These are phyloP conservation scores for Podila epigama DNA, from an alignment of 192 early-diverging fungal genomes.

Conservation along the genomic window DNA sequence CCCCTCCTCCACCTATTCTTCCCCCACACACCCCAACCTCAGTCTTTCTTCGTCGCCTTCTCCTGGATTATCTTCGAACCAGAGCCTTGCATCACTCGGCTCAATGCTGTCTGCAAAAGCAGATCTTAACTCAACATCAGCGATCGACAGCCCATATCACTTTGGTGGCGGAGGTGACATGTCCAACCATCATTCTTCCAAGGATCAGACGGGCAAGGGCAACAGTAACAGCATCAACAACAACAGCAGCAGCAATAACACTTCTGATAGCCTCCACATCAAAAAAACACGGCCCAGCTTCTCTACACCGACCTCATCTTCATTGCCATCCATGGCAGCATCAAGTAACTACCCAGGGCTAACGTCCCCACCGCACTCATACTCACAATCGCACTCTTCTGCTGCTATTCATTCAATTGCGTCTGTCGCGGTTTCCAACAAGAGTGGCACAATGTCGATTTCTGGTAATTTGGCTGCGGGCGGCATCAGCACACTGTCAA, in stretches of 20 bases:
- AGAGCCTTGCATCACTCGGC: neutral
- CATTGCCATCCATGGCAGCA: too few relatives aligned
- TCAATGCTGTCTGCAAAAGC: neutral
- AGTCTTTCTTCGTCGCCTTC: neutral
- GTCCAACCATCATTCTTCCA: neutral
- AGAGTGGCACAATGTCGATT: neutral
- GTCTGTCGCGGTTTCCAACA: neutral
- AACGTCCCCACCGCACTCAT: neutral
- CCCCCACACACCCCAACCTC: neutral
- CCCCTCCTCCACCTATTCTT: neutral
- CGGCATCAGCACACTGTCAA: neutral
- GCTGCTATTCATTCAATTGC: neutral
- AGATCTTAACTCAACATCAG: neutral
- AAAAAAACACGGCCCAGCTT: neutral
- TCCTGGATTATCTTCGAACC: neutral
- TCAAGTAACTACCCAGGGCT: neutral
- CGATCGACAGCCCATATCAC: neutral
- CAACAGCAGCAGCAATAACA: conserved; percentile 15
- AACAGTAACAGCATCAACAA: neutral
- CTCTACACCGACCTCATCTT: neutral
- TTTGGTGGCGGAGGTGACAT: conserved; percentile 9
- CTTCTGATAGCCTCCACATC: conserved; percentile 14
- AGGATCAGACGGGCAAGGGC: too few relatives aligned
- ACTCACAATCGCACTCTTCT: neutral
- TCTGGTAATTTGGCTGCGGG: neutral